Evolutionary conservation across 2,329 filamentous ascomycete species (phyloP), one percentile per base, ranked within the genome.

Genomic region (Aspergillus sp.): DNA sequence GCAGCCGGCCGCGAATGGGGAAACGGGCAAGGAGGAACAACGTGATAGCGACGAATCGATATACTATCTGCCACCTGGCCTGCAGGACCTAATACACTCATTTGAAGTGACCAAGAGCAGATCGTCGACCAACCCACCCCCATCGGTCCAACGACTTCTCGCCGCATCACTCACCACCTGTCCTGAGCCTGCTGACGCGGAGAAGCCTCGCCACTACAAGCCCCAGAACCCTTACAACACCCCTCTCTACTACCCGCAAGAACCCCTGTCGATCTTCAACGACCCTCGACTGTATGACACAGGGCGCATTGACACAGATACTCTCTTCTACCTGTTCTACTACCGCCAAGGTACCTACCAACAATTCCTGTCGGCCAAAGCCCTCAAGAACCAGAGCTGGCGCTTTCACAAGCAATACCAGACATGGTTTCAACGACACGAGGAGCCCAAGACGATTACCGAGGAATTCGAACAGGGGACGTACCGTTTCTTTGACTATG

Each of bases 381-480:
- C 93, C n/a, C 74, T 98, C 41, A 98, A 98, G 72, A 88, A 91
- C 54, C 93, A 98, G 69, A 96, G 90, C 68, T 98, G 93, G 93
- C 81, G 93, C 44, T 98, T 98, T 67, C 93, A 98, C 72, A 98
- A 98, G 75, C 93, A 97, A 68, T 98, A 98, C 64, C 93, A 95
- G 68, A 98, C 93, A 1, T 98, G 93, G 93, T 98, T 98, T 62
- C 93, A 98, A 69, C 81, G 93, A 40, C 93, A 98, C 56, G 93
- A 98, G 64, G 93, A 98, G 73, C 93, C 93, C 12, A 98, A 98
- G 76, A 90, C 84, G 57, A 98, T 98, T 61, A 97, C 93, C 0
- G 93, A 98, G 68, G 93, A 98, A 70, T 97, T 89, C 63, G 93
- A 98, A 72, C 93, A 98, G 70, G 93, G 93, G 50, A 98, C 93